phyloP scores from a whole-genome alignment of 108 stramenopile species.

The Cyclotella distinguenda region DNA sequence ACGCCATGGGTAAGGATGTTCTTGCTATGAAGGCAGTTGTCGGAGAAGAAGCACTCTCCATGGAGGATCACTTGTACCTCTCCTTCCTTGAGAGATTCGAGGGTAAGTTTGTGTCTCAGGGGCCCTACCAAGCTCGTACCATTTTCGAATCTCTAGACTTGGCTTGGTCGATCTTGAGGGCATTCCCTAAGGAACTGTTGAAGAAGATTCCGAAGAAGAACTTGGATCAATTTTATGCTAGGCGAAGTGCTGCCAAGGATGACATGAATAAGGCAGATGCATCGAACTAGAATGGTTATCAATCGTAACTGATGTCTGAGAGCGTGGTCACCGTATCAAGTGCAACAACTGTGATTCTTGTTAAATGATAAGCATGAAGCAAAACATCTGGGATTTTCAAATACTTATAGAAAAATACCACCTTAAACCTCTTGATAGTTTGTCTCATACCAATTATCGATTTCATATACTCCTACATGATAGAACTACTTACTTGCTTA shows the following conservation, averaged over 20 bases:
- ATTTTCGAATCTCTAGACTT: slow-evolving; percentile 99
- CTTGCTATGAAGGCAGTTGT: slow-evolving; percentile 99
- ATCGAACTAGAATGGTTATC: background rate
- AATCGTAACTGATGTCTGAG: background rate
- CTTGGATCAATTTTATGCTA: slow-evolving; percentile 93
- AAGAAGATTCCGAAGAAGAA: slow-evolving; percentile 99
- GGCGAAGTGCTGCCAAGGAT: slow-evolving; percentile 81
- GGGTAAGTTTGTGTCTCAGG: slow-evolving; percentile 97
- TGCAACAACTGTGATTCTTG: too few relatives aligned
- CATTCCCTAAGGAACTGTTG: slow-evolving; percentile 98
- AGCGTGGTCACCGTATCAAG: background rate
- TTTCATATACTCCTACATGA: too few relatives aligned
- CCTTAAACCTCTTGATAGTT: too few relatives aligned
- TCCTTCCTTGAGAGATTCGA: slow-evolving; percentile 99
- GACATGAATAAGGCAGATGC: slow-evolving; percentile 71
- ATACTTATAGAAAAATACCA: too few relatives aligned
- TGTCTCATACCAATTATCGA: too few relatives aligned
- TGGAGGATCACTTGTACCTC: slow-evolving; percentile 99
- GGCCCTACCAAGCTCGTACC: slow-evolving; percentile 96
- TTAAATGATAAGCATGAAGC: too few relatives aligned
- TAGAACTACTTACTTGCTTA: too few relatives aligned
- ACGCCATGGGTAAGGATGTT: slow-evolving; percentile 99
- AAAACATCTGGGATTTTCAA: too few relatives aligned
- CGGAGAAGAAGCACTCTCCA: slow-evolving; percentile 98
- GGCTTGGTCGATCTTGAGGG: slow-evolving; percentile 98